These are phyloP conservation scores for Acanthamoeba divionensis DNA, from an alignment of 208 protist genomes.

Conservation along the genomic window DNA sequence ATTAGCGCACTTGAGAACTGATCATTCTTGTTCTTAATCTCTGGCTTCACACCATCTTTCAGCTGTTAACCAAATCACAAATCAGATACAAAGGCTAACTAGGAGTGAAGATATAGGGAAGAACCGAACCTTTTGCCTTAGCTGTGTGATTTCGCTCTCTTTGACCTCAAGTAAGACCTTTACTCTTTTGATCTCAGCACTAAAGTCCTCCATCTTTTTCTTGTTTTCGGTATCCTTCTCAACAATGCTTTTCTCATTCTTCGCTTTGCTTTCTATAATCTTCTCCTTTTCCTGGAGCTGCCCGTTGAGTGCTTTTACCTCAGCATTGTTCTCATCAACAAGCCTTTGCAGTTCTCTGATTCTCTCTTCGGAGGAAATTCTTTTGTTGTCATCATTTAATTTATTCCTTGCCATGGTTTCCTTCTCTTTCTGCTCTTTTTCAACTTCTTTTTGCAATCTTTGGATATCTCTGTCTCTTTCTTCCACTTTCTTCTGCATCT, in stretches of 20 bases:
- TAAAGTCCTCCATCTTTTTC: background rate
- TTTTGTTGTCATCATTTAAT: background rate
- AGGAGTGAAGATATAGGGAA: background rate
- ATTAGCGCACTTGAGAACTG: background rate
- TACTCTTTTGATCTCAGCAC: background rate
- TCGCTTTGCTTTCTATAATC: background rate
- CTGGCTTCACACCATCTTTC: no score
- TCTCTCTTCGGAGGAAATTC: background rate
- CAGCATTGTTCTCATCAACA: background rate
- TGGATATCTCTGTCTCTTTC: no score
- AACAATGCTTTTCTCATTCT: background rate
- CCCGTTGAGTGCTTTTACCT: background rate
- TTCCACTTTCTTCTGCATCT: no score
- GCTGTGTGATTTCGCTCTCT: background rate
- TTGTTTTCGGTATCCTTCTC: background rate
- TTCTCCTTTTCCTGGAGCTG: background rate
- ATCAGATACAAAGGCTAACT: background rate
- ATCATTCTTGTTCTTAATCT: no score
- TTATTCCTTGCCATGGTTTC: no score
- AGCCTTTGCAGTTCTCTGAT: background rate
- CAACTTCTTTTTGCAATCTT: no score
- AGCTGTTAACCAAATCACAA: background rate
- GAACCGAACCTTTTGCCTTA: background rate
- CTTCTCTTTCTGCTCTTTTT: no score
- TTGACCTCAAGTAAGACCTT: background rate